Evolutionary conservation across 148 eudicot species (phyloP).

Genomic region (Arbutus unedo): DNA sequence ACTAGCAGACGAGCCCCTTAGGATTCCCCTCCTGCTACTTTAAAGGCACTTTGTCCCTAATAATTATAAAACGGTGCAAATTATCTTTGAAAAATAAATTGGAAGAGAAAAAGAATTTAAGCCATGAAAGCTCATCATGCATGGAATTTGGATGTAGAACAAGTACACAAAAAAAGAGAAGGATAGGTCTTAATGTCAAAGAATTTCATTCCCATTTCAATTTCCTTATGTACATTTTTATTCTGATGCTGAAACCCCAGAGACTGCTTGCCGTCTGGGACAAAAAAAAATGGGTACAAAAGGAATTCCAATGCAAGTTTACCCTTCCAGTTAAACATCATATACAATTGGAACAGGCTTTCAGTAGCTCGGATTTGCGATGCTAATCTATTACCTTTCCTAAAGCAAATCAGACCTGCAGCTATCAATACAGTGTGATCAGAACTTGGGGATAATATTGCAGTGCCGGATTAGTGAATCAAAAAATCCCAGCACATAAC

Average conservation of each 20-base stretch:
- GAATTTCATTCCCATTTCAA: conserved; percentile 15
- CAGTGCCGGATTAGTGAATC: not conserved
- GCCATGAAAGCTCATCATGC: not conserved
- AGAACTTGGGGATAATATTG: not conserved
- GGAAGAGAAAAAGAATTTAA: not conserved
- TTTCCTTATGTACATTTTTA: conserved; percentile 32
- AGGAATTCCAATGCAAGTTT: conserved; percentile 21
- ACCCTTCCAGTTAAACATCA: conserved; percentile 20
- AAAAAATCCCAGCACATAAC: not conserved
- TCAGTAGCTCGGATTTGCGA: conserved; percentile 17
- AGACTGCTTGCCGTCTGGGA: conserved; percentile 14
- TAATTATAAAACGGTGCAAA: not conserved
- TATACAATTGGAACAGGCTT: conserved; percentile 37
- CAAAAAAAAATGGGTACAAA: conserved; percentile 22
- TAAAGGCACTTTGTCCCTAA: not conserved
- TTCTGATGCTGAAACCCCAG: conserved; percentile 24
- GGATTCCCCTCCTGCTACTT: not conserved
- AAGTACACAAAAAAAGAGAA: not conserved
- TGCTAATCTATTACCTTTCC: conserved; percentile 37
- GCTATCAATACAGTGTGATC: conserved; percentile 16
- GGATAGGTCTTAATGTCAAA: not conserved
- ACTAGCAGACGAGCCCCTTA: no score
- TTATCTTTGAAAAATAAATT: not conserved
- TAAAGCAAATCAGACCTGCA: conserved; percentile 21
- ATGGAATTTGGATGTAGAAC: not conserved